Conservation (phyloP, 2,329 filamentous ascomycete genomes). For the Nannizzia gypsea region DNA sequence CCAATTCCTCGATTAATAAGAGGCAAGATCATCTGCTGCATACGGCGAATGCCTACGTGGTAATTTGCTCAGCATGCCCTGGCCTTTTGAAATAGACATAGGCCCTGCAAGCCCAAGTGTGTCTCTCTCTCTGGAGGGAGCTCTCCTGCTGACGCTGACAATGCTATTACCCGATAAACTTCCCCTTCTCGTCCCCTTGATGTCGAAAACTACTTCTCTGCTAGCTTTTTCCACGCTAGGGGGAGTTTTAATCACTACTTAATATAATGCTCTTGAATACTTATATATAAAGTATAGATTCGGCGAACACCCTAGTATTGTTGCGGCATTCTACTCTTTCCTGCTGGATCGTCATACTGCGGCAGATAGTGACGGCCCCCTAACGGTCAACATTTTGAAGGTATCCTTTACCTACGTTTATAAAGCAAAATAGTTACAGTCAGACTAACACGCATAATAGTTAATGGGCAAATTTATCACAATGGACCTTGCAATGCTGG, state of each 20-base stretch:
- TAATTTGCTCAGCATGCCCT: not conserved
- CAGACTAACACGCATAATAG: slow-evolving; percentile 25
- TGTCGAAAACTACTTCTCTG: no score
- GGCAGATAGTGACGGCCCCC: slow-evolving; percentile 35
- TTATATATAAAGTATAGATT: slow-evolving; percentile 30
- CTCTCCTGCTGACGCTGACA: not conserved
- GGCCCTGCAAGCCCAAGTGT: not conserved
- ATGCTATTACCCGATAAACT: not conserved
- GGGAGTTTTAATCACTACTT: not conserved
- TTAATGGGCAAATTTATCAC: slow-evolving; percentile 46
- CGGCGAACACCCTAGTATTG: slow-evolving; percentile 38
- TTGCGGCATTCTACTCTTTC: slow-evolving; percentile 39
- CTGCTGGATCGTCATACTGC: slow-evolving; percentile 39
- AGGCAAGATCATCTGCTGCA: slow-evolving; percentile 3
- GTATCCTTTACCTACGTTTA: slow-evolving; percentile 20
- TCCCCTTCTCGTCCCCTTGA: not conserved
- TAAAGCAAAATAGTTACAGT: not conserved
- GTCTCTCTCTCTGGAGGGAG: not conserved
- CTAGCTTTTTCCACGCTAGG: not conserved
- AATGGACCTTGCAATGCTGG: slow-evolving; percentile 45
- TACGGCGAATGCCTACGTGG: slow-evolving; percentile 6
- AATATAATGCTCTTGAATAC: slow-evolving; percentile 16
- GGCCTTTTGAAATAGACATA: not conserved
- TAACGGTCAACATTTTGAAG: slow-evolving; percentile 36
- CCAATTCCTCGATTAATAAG: not conserved